Conservation (phyloP, 2,329 filamentous ascomycete genomes). For the Sarocladium strictum region DNA sequence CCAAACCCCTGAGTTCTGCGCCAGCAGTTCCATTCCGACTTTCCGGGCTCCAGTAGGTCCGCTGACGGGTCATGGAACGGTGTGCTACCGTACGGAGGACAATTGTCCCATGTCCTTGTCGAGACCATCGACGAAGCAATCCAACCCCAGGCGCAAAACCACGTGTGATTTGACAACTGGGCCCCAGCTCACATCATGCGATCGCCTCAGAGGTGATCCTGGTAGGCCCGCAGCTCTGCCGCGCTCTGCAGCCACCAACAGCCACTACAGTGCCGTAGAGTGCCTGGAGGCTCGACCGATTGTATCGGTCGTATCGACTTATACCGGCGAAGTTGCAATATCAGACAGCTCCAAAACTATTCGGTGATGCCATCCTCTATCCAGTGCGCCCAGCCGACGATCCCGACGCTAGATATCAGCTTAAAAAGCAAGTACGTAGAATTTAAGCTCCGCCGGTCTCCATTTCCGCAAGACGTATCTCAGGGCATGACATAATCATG, state of each 20-base stretch:
- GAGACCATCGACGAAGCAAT: background rate
- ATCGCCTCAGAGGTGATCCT: background rate
- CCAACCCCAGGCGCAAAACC: background rate
- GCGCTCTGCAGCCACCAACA: background rate
- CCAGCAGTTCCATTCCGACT: too few relatives aligned
- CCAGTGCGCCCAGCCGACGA: background rate
- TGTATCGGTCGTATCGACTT: background rate
- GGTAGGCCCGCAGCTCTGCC: background rate
- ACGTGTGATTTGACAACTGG: background rate
- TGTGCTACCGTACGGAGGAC: too few relatives aligned
- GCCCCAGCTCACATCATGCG: background rate
- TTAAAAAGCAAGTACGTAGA: too few relatives aligned
- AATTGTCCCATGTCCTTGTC: too few relatives aligned
- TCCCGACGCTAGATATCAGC: background rate
- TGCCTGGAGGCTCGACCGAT: background rate
- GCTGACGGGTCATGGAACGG: too few relatives aligned
- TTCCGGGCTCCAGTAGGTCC: too few relatives aligned
- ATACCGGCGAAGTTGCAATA: background rate
- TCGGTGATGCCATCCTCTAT: too few relatives aligned
- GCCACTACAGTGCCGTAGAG: background rate
- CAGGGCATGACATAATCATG: background rate
- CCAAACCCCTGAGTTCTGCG: too few relatives aligned
- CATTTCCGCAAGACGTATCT: background rate
- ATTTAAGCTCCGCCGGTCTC: too few relatives aligned
- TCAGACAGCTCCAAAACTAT: too few relatives aligned